These are phyloP conservation scores for Cystoisospora suis DNA, from an alignment of 169 alveolate species.

Conservation along the genomic window DNA sequence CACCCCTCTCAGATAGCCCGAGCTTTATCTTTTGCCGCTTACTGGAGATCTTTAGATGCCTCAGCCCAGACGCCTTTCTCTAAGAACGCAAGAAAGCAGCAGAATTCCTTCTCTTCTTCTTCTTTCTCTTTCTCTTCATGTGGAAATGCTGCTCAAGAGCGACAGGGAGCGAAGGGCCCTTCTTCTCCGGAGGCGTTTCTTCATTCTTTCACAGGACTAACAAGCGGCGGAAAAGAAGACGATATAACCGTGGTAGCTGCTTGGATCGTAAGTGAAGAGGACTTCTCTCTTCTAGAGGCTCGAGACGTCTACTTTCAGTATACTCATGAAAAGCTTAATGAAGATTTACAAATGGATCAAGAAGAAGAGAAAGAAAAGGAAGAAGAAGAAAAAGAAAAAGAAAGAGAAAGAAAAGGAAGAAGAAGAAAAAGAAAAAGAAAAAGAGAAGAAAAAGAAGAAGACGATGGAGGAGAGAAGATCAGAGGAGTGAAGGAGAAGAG, in stretches of 20 bases:
- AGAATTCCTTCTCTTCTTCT: neutral
- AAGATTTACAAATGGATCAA: too few species aligned
- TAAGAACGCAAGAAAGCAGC: constrained; percentile 41
- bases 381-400: neutral
- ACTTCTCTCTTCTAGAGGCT: too few species aligned
- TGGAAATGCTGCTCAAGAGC: too few species aligned
- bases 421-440: neutral
- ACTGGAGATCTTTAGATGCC: constrained; percentile 66
- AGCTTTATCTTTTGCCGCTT: constrained; percentile 72
- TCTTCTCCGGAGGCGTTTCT: neutral
- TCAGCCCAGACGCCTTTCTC: constrained; percentile 63
- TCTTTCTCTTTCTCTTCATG: too few species aligned
- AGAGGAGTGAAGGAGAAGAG: too few species aligned
- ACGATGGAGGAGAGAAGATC: too few species aligned
- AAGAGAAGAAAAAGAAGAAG: too few species aligned
- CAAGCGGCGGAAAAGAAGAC: constrained; percentile 72
- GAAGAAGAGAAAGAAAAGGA: neutral
- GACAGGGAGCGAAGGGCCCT: constrained; percentile 32
- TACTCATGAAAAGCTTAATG: too few species aligned
- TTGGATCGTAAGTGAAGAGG: constrained; percentile 63
- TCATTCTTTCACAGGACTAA: neutral
- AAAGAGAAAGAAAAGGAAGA: neutral
- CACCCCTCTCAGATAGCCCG: constrained; percentile 69
- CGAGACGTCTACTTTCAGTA: too few species aligned
- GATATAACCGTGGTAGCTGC: constrained; percentile 74